These are phyloP conservation scores for Sideroxylon spinosum DNA, from an alignment of 179 eudicot species.

Conservation along the genomic window DNA sequence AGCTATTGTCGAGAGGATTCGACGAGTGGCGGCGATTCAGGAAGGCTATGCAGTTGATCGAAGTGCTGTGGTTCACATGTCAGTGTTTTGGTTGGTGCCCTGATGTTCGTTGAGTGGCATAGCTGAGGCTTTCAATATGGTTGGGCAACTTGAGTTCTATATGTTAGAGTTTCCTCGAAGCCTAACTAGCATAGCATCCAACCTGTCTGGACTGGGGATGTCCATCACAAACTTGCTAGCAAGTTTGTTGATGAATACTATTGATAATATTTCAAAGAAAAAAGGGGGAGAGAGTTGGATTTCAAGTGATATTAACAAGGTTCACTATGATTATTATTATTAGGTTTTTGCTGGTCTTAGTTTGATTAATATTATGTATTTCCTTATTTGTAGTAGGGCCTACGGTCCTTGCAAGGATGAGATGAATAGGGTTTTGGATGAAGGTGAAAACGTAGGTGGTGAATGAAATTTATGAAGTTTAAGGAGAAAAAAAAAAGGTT, in stretches of 20 bases:
- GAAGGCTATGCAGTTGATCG: conserved; percentile 36
- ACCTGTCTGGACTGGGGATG: conserved; percentile 27
- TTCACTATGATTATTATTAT: conserved; percentile 58
- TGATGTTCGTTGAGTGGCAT: conserved; percentile 50
- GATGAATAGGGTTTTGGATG: neutral
- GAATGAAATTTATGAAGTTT: neutral
- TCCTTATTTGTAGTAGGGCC: conserved; percentile 32
- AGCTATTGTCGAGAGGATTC: conserved; percentile 51
- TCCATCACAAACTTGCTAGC: conserved; percentile 40
- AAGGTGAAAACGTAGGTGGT: neutral
- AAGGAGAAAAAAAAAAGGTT: no score
- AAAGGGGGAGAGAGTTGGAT: conserved; percentile 66
- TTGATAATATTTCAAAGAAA: conserved; percentile 29
- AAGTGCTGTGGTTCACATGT: conserved; percentile 38
- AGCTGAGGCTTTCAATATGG: conserved; percentile 70
- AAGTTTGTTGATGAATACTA: conserved; percentile 45
- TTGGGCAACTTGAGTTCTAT: conserved; percentile 78
- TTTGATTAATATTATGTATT: conserved; percentile 36
- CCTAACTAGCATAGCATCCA: conserved; percentile 75
- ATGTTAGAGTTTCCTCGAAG: conserved; percentile 74
- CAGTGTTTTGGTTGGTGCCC: conserved; percentile 71
- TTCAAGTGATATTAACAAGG: conserved; percentile 54
- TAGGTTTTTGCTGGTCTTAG: conserved; percentile 54
- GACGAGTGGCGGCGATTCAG: conserved; percentile 43
- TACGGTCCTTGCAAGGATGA: conserved; percentile 28